Evolutionary conservation across 2,329 filamentous ascomycete genomes (phyloP).

Genomic region (Sphaerulina populicola): DNA sequence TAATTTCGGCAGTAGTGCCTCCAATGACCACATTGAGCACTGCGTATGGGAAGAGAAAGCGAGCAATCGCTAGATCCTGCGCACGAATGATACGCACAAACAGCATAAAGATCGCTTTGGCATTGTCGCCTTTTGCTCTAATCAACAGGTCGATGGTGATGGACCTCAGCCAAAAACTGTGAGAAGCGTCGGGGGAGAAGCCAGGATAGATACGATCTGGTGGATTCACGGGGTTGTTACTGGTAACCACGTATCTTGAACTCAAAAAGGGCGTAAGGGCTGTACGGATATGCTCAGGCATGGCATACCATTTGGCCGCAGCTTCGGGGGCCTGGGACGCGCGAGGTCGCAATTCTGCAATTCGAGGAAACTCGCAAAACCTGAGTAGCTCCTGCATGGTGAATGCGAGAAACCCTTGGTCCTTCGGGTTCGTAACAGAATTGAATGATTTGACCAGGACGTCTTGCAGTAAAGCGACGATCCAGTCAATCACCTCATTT

Average conservation of each 20-base stretch:
- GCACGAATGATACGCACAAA: slow-evolving; percentile 74
- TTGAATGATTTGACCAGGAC: slow-evolving; percentile 86
- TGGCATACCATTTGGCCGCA: slow-evolving; percentile 65
- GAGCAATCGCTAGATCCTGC: slow-evolving; percentile 76
- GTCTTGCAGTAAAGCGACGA: slow-evolving; percentile 74
- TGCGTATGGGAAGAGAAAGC: slow-evolving; percentile 81
- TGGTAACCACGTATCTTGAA: slow-evolving; percentile 68
- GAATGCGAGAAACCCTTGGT: slow-evolving; percentile 87
- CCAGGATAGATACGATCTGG: slow-evolving; percentile 58
- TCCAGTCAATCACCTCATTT: slow-evolving; percentile 76
- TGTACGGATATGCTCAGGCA: slow-evolving; percentile 70
- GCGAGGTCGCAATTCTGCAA: slow-evolving; percentile 44
- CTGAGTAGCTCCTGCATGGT: slow-evolving; percentile 87
- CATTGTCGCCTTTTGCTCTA: slow-evolving; percentile 65
- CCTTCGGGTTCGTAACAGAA: slow-evolving; percentile 75
- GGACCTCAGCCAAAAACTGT: slow-evolving; percentile 71
- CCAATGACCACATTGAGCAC: slow-evolving; percentile 75
- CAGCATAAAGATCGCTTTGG: slow-evolving; percentile 69
- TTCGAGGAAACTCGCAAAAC: slow-evolving; percentile 62
- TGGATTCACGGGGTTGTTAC: slow-evolving; percentile 24
- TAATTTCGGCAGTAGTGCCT: slow-evolving; percentile 55
- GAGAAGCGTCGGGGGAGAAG: slow-evolving; percentile 59
- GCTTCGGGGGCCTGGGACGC: slow-evolving; percentile 51
- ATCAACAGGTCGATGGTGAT: slow-evolving; percentile 77
- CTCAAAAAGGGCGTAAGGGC: slow-evolving; percentile 80